Percentiles rank a stretch among this genome's conserved stretches.
These are phyloP conservation scores for Gossypium schwendimanii DNA, from an alignment of 441 rosid genomes.

Conservation along the genomic window DNA sequence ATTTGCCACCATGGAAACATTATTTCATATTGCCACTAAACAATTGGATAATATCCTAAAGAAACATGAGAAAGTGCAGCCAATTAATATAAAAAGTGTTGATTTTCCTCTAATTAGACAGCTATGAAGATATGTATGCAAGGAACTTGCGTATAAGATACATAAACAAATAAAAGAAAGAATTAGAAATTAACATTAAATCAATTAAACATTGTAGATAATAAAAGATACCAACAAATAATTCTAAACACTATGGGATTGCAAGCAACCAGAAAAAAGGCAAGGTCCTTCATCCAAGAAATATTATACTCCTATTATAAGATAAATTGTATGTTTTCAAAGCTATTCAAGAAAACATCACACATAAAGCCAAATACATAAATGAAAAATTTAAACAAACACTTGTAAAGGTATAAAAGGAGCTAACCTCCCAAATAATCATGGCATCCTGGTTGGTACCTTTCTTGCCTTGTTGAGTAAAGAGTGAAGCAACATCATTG, in stretches of 20 bases:
- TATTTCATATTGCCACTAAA: neutral
- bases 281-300: neutral
- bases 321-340: slow-evolving; percentile 3
- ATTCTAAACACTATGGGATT: neutral
- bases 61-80: neutral
- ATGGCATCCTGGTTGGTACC: slow-evolving; percentile 98
- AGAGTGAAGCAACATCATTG: slow-evolving; percentile 67
- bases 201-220: neutral
- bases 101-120: too few relatives aligned
- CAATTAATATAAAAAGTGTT: neutral
- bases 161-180: neutral
- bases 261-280: neutral
- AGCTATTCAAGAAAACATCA: slow-evolving; percentile 7
- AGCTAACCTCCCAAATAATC: slow-evolving; percentile 97
- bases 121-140: too few relatives aligned
- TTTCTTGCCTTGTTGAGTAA: slow-evolving; percentile 90
- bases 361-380: slow-evolving; percentile 2
- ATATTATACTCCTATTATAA: neutral
- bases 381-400: neutral
- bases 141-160: too few relatives aligned
- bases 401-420: slow-evolving; percentile 6
- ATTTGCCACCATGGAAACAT: neutral
- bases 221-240: neutral
- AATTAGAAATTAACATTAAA: neutral
- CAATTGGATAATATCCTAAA: neutral